Evolutionary conservation across 352 stramenopile species (phyloP).

Genomic region (Globisporangium apiculatum): DNA sequence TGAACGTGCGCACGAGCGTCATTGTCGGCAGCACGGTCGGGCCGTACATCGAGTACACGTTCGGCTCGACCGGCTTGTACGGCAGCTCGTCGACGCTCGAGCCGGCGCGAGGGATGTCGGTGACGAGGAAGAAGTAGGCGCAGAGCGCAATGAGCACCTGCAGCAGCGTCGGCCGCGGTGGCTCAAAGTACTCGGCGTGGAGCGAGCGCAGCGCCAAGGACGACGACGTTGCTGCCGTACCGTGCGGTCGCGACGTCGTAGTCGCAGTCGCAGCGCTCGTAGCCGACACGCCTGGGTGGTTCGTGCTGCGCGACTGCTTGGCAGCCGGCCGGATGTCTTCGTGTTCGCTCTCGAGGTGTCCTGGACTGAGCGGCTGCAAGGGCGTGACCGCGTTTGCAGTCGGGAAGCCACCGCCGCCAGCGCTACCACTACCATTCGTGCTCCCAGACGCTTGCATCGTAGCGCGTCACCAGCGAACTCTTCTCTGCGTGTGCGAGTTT

Average conservation of each 20-base stretch:
- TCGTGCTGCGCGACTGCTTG: not conserved
- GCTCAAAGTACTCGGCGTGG: constrained; percentile 16
- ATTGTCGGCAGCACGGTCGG: constrained; percentile 23
- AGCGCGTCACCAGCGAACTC: not conserved
- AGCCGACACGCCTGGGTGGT: not conserved
- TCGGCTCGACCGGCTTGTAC: constrained; percentile 40
- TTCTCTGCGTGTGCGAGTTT: not conserved
- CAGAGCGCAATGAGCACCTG: constrained; percentile 30
- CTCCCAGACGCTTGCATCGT: constrained; percentile 3
- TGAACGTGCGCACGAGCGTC: constrained; percentile 15
- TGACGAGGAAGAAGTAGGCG: constrained; percentile 37
- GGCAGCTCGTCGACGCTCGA: constrained; percentile 31
- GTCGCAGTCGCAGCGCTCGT: not conserved
- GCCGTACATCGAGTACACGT: constrained; percentile 41
- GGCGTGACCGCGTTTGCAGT: constrained; percentile 5
- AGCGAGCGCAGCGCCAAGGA: constrained; percentile 10
- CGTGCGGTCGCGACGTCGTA: not conserved
- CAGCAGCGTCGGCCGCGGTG: constrained; percentile 12
- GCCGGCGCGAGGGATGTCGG: constrained; percentile 29
- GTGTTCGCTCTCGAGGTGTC: constrained; percentile 5
- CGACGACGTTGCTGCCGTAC: constrained; percentile 1
- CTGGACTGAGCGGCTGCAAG: not conserved
- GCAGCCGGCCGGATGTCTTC: not conserved
- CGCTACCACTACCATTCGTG: not conserved
- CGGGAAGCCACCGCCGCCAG: not conserved